These are phyloP conservation scores for Calcarisporium arbuscula DNA, from an alignment of 2,329 filamentous ascomycete species.

Conservation along the genomic window DNA sequence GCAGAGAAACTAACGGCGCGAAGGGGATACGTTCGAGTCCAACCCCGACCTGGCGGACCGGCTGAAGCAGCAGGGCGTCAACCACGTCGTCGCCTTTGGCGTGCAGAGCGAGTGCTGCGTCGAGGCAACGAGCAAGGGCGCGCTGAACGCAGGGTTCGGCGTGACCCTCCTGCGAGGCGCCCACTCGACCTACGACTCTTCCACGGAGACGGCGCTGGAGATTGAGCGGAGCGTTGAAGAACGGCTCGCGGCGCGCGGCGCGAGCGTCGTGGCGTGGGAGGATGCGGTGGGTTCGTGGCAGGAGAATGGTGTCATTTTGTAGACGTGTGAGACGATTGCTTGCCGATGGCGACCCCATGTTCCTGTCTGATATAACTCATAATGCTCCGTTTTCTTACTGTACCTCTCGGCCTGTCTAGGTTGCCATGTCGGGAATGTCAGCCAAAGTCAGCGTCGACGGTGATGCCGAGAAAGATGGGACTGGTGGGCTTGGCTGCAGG, in stretches of 20 bases:
- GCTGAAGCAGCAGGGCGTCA: conserved; percentile 17
- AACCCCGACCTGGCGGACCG: conserved; percentile 20
- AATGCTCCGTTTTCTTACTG: too few relatives aligned
- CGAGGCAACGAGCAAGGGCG: conserved; percentile 18
- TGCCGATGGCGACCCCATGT: too few relatives aligned
- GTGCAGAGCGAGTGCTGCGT: conserved; percentile 27
- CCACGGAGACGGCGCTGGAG: conserved; percentile 15
- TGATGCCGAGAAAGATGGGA: too few relatives aligned
- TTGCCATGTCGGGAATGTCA: too few relatives aligned
- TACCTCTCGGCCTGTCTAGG: too few relatives aligned
- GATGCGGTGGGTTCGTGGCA: conserved; percentile 9
- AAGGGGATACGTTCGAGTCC: conserved; percentile 22
- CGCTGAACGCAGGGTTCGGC: conserved; percentile 19
- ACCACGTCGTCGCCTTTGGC: conserved; percentile 20
- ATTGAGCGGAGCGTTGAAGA: conserved; percentile 22
- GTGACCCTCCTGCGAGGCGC: conserved; percentile 22
- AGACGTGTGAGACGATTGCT: too few relatives aligned
- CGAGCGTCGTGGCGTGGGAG: conserved; percentile 16
- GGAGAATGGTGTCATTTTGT: conserved; percentile 3
- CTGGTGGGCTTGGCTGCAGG: too few relatives aligned
- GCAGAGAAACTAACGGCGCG: neutral
- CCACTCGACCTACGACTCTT: conserved; percentile 23
- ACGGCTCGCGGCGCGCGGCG: conserved; percentile 15
- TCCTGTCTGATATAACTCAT: too few relatives aligned
- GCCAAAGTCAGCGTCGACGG: too few relatives aligned